Base-by-base conservation (phyloP, 2,329 filamentous ascomycete genomes). In the Claviceps sp. region DNA sequence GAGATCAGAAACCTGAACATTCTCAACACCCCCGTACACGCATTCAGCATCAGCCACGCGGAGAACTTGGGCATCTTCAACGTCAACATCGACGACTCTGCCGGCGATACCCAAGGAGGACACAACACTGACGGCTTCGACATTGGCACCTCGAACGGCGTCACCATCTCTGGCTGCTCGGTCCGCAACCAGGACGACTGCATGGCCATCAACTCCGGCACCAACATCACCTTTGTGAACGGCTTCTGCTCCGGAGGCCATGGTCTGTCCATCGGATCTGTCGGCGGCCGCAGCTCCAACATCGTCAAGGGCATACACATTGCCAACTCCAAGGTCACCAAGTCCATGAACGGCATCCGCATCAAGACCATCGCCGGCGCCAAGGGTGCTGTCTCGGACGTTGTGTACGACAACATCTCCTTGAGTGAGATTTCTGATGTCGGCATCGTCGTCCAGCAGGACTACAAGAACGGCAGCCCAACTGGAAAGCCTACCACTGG, bases 391-490 rank as follows among this genome's bases (percentile, higher is more conserved):
- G 46, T 52, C 14, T n/a, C 16, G 1, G 16, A 41, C 13, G 40
- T 52, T n/a, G 8, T 20, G 1, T 52, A 18, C 34, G 40, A 52
- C 8, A 45, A 22, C 20, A 52, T 52, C n/a, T 2, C 30, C 9
- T 5, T 52, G 14, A 30, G 57, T 45, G 63, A 67, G 54, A 73
- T 73, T 44, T 62, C 48, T 71, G 73, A 40, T 67, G 69, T 53
- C 11, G 66, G 67, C 38, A 62, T 69, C 41, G 59, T 66, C 48
- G 68, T 70, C 49, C 62, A 70, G 59, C 68, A 72, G 60, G 67
- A 74, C 61, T 77, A 77, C 56, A 59, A 72, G 58, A 74, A 75
- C 55, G 72, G 72, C n/a, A 62, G 60, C 16, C 71, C 70, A 4
- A 70, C 65, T 7, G 73, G 72, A 18, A 63, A n/a, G 0, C 70